Base-by-base conservation (phyloP, 768 basidiomycete species). In the Boletus subparvulus region DNA sequence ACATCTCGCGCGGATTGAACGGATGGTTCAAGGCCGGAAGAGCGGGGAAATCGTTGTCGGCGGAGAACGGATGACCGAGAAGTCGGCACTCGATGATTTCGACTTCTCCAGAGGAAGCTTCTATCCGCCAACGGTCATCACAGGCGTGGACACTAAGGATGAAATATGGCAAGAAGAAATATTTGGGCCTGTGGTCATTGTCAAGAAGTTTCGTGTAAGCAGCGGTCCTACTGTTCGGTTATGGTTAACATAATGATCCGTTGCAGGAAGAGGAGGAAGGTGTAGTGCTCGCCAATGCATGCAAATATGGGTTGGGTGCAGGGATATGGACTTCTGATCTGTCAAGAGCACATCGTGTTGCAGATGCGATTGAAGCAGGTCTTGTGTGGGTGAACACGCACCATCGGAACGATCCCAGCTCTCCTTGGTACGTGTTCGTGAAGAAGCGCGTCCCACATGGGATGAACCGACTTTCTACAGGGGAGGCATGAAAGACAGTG, bases 401-500 rank as follows among this genome's bases (percentile, higher is more conserved):
- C 61, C 92, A 94, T 65, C 81, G 92, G 45, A 94, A 94, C 63
- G 91, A 94, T 66, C 92, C 92, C 9, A 88, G 87, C 60, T 92
- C 89, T 33, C 91, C 92, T 40, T 94, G 92, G 92, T 90, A 47
- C 32, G 61, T 63, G 50, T 52, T 37, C 19, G 40, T 56, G 13
- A 43, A 24, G 5, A 42, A 21, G 26, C 8, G 35, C 17, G 30
- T 47, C 9, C 19, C 19, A 32, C 26, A 26, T 44, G 45, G 28
- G 13, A 47, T 46, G 43, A 69, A 65, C n/a, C 12, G 6, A 10
- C 30, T 32, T 21, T 36, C 46, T n/a, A 30, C 58, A 89, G 89
- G 90, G 91, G 91, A 19, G 91, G 91, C 7, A 90, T 92, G 90
- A 92, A 93, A 69, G 87, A 88, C 61, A 93, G 91, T 63, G 92